These are phyloP conservation scores for Batkoa obscura DNA, from an alignment of 371 early-diverging fungal genomes.

Conservation along the genomic window DNA sequence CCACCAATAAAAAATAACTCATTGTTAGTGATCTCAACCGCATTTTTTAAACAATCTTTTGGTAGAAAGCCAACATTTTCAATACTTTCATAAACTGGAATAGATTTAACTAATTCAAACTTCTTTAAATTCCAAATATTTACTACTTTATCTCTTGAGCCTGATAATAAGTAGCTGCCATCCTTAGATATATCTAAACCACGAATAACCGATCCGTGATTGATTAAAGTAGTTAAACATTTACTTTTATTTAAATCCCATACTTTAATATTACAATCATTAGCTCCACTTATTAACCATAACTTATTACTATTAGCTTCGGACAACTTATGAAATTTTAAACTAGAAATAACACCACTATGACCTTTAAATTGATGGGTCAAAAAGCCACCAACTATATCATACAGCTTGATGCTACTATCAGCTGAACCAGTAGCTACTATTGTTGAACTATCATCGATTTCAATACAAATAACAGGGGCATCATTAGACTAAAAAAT, in stretches of 20 bases:
- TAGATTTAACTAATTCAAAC: constrained; percentile 48
- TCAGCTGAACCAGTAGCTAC: constrained; percentile 96
- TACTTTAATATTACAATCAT: constrained; percentile 71
- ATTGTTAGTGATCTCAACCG: constrained; percentile 17
- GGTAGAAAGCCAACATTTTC: constrained; percentile 50
- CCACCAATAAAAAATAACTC: constrained; percentile 64
- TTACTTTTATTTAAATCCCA: constrained; percentile 68
- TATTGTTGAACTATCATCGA: constrained; percentile 68
- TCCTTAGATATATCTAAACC: constrained; percentile 62
- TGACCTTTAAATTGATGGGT: constrained; percentile 93
- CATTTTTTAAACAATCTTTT: constrained; percentile 14
- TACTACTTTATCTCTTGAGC: constrained; percentile 86
- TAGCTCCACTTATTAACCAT: constrained; percentile 65
- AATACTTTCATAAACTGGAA: constrained; percentile 64
- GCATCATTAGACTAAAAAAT: constrained; percentile 58
- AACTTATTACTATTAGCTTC: constrained; percentile 14
- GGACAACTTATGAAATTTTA: constrained; percentile 58
- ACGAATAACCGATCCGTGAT: constrained; percentile 82
- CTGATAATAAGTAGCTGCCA: constrained; percentile 59
- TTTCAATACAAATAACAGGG: constrained; percentile 79
- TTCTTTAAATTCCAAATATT: constrained; percentile 74
- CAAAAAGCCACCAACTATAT: constrained; percentile 78
- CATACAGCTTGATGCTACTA: constrained; percentile 85
- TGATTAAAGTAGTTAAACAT: constrained; percentile 53
- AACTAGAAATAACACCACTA: constrained; percentile 62